A percentile compares a stretch with the other conserved stretches of the same genome.
Evolutionary conservation across 78 protist species (phyloP).

Genomic region (Emiliania huxleyi): DNA sequence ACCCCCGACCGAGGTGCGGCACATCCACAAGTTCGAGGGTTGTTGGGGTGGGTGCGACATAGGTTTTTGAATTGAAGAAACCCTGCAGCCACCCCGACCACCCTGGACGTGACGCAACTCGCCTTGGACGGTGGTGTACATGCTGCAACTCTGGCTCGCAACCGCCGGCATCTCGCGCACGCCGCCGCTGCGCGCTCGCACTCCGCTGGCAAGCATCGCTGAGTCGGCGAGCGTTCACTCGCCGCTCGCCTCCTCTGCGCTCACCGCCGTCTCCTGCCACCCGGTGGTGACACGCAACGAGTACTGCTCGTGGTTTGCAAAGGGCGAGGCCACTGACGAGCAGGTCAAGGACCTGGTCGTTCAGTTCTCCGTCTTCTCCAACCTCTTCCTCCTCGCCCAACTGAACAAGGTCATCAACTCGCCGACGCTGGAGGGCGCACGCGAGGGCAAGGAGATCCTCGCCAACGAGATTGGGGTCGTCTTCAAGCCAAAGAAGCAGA

Average conservation of each 20-base stretch:
- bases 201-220: no score
- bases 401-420: background rate
- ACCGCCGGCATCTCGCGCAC: no score
- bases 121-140: no score
- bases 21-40: no score
- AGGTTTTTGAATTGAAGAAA: no score
- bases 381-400: background rate
- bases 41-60: no score
- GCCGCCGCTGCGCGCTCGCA: no score
- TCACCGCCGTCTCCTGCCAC: background rate
- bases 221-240: no score
- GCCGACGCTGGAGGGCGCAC: background rate
- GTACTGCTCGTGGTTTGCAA: background rate
- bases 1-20: no score
- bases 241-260: background rate
- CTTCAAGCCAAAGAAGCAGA: background rate
- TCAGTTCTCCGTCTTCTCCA: background rate
- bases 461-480: conserved; percentile 1
- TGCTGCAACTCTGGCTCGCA: no score
- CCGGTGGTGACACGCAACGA: background rate
- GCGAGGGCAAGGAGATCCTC: conserved; percentile 1
- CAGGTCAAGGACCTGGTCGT: background rate
- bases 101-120: no score
- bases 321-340: background rate
- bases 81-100: no score